Evolutionary conservation across 805 yeast genomes (phyloP).

Genomic region (Metschnikowia aberdeeniae): DNA sequence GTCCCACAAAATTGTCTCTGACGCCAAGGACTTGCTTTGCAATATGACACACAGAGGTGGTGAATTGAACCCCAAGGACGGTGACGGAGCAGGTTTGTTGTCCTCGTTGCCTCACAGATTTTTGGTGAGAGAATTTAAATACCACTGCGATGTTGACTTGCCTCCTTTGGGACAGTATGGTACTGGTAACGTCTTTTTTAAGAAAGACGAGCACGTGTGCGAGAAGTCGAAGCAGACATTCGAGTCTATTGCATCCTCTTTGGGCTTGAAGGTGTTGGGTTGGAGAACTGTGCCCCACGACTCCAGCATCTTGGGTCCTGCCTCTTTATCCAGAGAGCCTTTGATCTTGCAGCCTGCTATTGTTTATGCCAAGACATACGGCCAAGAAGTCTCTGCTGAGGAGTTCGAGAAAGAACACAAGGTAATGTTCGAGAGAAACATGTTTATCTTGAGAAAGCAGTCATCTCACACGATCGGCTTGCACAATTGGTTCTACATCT

Average conservation of each 20-base stretch:
- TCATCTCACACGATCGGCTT: slow-evolving; percentile 87
- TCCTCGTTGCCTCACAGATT: slow-evolving; percentile 88
- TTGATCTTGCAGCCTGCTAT: slow-evolving; percentile 89
- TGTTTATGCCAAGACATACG: slow-evolving; percentile 46
- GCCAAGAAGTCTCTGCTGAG: slow-evolving; percentile 36
- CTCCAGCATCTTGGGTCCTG: slow-evolving; percentile 91
- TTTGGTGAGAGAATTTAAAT: slow-evolving; percentile 77
- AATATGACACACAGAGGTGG: slow-evolving; percentile 99
- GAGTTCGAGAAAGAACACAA: slow-evolving; percentile 56
- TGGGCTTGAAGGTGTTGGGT: slow-evolving; percentile 80
- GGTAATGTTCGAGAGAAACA: slow-evolving; percentile 71
- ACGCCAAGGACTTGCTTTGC: slow-evolving; percentile 81
- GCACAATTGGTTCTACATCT: slow-evolving; percentile 96
- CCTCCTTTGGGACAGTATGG: slow-evolving; percentile 89
- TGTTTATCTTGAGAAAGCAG: slow-evolving; percentile 84
- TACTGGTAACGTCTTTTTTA: slow-evolving; percentile 91
- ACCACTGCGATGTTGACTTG: slow-evolving; percentile 59
- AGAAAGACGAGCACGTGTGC: slow-evolving; percentile 72
- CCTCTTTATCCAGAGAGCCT: slow-evolving; percentile 91
- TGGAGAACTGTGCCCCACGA: slow-evolving; percentile 97
- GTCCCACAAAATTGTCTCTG: slow-evolving; percentile 90
- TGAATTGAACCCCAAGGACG: slow-evolving; percentile 94
- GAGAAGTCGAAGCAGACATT: slow-evolving; percentile 70
- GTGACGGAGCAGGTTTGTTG: slow-evolving; percentile 98
- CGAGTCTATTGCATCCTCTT: slow-evolving; percentile 70